Evolutionary conservation across 2,329 filamentous ascomycete genomes (phyloP).

Genomic region (Cercospora brassicicola): DNA sequence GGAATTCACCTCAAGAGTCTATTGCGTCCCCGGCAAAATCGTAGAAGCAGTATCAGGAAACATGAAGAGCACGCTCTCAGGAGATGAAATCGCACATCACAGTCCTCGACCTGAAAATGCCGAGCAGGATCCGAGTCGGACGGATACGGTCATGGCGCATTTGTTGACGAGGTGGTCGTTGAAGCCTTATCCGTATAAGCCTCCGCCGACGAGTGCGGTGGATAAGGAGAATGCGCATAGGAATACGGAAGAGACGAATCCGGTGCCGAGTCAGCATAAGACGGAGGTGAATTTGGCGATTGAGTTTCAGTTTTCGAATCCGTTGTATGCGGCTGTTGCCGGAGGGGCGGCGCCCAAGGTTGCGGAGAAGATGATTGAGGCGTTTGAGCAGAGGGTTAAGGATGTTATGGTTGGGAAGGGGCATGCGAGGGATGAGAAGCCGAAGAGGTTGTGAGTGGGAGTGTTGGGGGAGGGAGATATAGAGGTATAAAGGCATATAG

Average conservation of each 20-base stretch:
- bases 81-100: conserved; percentile 46
- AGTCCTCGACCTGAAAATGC: conserved; percentile 37
- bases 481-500: background rate
- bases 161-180: conserved; percentile 71
- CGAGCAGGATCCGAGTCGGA: conserved; percentile 41
- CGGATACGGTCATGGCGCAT: conserved; percentile 59
- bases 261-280: conserved; percentile 46
- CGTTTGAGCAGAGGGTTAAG: conserved; percentile 80
- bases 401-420: conserved; percentile 45
- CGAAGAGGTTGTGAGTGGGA: background rate
- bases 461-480: background rate
- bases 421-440: conserved; percentile 15
- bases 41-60: conserved; percentile 76
- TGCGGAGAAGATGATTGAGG: conserved; percentile 84
- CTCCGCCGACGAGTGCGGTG: conserved; percentile 46
- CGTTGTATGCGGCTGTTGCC: conserved; percentile 81
- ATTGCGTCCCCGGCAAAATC: conserved; percentile 69
- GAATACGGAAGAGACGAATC: conserved; percentile 45
- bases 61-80: conserved; percentile 49
- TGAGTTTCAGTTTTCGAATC: conserved; percentile 81
- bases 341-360: conserved; percentile 79
- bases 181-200: conserved; percentile 47
- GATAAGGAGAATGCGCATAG: conserved; percentile 29
- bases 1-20: conserved; percentile 75
- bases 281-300: conserved; percentile 77